These are phyloP conservation scores for Pycnococcus provasolii DNA, from an alignment of 139 green algal genomes.

Conservation along the genomic window DNA sequence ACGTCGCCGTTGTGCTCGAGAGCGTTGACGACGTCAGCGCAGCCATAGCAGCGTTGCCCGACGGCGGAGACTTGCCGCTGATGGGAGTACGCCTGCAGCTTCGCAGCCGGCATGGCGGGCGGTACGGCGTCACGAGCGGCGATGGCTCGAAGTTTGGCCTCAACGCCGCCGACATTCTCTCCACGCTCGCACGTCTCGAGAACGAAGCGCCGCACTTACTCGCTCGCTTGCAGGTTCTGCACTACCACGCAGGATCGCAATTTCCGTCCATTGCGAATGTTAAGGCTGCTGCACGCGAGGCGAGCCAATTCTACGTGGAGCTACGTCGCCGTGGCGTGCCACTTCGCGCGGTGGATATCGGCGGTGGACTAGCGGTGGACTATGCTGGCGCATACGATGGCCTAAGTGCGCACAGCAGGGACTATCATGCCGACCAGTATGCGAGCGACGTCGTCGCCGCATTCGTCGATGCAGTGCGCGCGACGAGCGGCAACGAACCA, in stretches of 20 bases:
- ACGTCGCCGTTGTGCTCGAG: too few species aligned
- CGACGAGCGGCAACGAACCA: too few species aligned
- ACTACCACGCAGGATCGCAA: conserved; percentile 58
- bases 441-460: too few species aligned
- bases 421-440: too few species aligned
- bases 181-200: background rate
- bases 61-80: conserved; percentile 8
- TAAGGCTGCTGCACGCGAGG: conserved; percentile 53
- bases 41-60: too few species aligned
- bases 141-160: conserved; percentile 50
- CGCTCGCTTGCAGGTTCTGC: conserved; percentile 48
- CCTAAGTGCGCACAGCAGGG: too few species aligned
- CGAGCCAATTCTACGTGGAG: conserved; percentile 45
- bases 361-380: too few species aligned
- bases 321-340: conserved; percentile 9
- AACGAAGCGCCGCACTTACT: conserved; percentile 31
- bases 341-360: too few species aligned
- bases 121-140: conserved; percentile 55
- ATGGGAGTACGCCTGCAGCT: conserved; percentile 53
- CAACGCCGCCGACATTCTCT: conserved; percentile 39
- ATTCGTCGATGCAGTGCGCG: too few species aligned
- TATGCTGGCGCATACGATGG: too few species aligned
- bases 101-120: conserved; percentile 43
- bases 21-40: too few species aligned
- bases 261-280: conserved; percentile 50